Evolutionary conservation across 805 yeast genomes (phyloP).

Genomic region (Yarrowia osloensis): DNA sequence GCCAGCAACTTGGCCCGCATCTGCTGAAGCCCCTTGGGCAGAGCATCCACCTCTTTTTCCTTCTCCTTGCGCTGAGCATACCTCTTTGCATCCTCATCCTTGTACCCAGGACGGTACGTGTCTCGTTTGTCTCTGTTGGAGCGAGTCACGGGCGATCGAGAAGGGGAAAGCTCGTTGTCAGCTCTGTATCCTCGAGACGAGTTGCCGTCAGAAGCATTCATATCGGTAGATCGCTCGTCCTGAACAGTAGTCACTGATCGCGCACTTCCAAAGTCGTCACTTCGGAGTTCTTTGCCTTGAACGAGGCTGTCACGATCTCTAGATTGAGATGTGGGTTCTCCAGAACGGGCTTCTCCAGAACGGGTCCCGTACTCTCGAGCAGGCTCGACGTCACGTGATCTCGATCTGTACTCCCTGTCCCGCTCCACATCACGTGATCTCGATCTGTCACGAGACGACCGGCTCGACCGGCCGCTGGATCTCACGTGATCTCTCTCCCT

Average conservation of each 20-base stretch:
- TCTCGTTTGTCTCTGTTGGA: not conserved
- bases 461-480: not conserved
- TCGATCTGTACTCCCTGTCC: too few species aligned
- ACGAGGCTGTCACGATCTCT: too few species aligned
- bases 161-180: not conserved
- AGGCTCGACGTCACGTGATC: not conserved
- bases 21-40: not conserved
- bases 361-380: not conserved
- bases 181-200: not conserved
- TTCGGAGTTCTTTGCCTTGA: not conserved
- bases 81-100: not conserved
- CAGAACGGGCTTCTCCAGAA: not conserved
- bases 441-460: not conserved
- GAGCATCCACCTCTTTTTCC: not conserved
- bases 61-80: not conserved
- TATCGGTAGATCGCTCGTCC: not conserved
- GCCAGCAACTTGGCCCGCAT: slow-evolving; percentile 9
- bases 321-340: too few species aligned
- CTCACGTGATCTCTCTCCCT: not conserved
- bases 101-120: not conserved
- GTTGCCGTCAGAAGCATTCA: not conserved
- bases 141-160: not conserved
- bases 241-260: not conserved
- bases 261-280: not conserved
- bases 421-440: not conserved